These are phyloP conservation scores for Blastobotrys indianensis DNA, from an alignment of 1,139 yeast species.

Conservation along the genomic window DNA sequence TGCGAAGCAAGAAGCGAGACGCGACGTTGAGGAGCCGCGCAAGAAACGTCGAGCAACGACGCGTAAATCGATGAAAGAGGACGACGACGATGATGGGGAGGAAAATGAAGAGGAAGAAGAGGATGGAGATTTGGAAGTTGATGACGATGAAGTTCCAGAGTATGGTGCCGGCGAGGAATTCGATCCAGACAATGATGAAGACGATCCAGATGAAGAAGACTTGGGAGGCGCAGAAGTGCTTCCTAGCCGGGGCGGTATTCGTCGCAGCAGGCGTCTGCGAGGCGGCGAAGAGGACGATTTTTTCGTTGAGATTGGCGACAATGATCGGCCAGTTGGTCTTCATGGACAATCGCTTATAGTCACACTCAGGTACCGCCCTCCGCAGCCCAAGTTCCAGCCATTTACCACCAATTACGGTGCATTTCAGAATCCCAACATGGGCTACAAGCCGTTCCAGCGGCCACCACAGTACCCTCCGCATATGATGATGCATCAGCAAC, in stretches of 20 bases:
- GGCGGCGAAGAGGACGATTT: constrained; percentile 8
- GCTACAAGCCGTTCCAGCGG: too few species aligned
- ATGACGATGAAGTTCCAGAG: constrained; percentile 6
- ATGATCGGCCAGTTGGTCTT: constrained; percentile 10
- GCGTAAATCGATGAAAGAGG: constrained; percentile 11
- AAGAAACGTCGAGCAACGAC: too few species aligned
- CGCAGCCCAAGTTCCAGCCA: background rate
- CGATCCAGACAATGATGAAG: constrained; percentile 9
- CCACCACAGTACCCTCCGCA: too few species aligned
- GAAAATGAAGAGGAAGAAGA: constrained; percentile 7
- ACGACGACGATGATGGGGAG: constrained; percentile 22
- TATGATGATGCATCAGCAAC: background rate
- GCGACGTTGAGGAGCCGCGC: too few species aligned
- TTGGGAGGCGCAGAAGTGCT: background rate
- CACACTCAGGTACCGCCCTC: constrained; percentile 10
- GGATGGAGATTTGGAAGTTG: constrained; percentile 5
- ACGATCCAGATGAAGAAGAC: constrained; percentile 15
- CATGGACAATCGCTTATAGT: constrained; percentile 12
- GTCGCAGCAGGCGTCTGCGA: constrained; percentile 17
- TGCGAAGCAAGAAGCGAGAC: too few species aligned
- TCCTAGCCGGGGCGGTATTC: constrained; percentile 6
- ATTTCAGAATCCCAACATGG: too few species aligned
- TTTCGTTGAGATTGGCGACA: constrained; percentile 9
- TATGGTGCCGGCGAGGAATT: constrained; percentile 11
- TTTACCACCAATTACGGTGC: too few species aligned